phyloP scores from a whole-genome alignment of 2,329 filamentous ascomycete species.

The Hypoxylon rubiginosum region DNA sequence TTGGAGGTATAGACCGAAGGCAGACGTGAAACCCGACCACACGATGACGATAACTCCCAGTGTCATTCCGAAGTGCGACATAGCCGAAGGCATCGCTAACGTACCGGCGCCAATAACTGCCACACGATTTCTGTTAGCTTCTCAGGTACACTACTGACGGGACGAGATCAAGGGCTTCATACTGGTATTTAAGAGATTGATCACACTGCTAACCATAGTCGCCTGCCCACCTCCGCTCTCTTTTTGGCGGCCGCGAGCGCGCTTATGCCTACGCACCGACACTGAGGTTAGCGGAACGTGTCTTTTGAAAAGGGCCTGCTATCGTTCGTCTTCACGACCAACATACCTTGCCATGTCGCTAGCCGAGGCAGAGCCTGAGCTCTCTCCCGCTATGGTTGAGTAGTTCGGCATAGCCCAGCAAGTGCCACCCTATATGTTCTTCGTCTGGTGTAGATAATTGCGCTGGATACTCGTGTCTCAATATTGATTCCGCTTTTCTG shows the following conservation, averaged over 20 bases:
- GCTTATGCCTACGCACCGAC: slow-evolving; percentile 62
- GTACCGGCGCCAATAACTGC: slow-evolving; percentile 93
- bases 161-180: slow-evolving; percentile 51
- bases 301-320: slow-evolving; percentile 25
- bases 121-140: slow-evolving; percentile 24
- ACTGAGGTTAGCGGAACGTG: slow-evolving; percentile 10
- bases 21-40: slow-evolving; percentile 90
- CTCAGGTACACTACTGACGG: background rate
- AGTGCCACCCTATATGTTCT: slow-evolving; percentile 22
- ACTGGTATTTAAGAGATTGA: slow-evolving; percentile 98
- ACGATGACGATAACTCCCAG: slow-evolving; percentile 86
- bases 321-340: background rate
- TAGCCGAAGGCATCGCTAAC: slow-evolving; percentile 92
- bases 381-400: slow-evolving; percentile 64
- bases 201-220: slow-evolving; percentile 89
- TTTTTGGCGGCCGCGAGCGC: slow-evolving; percentile 73
- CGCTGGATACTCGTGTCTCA: slow-evolving; percentile 24
- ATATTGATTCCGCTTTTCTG: slow-evolving; percentile 13
- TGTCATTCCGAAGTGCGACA: slow-evolving; percentile 95
- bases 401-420: slow-evolving; percentile 68
- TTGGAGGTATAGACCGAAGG: slow-evolving; percentile 95
- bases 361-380: slow-evolving; percentile 59
- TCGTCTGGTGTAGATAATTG: slow-evolving; percentile 19
- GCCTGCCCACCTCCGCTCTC: slow-evolving; percentile 79
- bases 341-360: slow-evolving; percentile 65